phyloP scores from a whole-genome alignment of 2,329 filamentous ascomycete genomes.

The Colletotrichum magnum region DNA sequence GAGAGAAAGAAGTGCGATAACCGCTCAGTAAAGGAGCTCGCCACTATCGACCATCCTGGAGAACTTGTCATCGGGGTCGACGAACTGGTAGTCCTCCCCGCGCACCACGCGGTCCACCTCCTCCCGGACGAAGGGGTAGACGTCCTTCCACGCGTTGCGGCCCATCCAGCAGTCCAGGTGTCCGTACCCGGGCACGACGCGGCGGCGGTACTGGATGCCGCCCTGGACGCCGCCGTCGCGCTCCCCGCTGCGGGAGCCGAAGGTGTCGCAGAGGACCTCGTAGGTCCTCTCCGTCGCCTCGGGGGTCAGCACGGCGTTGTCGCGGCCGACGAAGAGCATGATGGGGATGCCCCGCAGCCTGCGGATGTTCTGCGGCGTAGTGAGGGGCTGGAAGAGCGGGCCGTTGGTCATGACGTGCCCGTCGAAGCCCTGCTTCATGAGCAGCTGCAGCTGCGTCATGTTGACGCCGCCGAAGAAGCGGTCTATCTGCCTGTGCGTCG shows the following conservation, averaged over 20 bases:
- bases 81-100: slow-evolving; percentile 57
- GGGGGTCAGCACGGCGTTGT: slow-evolving; percentile 70
- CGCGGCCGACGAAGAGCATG: slow-evolving; percentile 67
- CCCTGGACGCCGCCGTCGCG: slow-evolving; percentile 41
- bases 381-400: slow-evolving; percentile 62
- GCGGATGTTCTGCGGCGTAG: slow-evolving; percentile 63
- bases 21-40: slow-evolving; percentile 54
- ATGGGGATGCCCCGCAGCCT: slow-evolving; percentile 68
- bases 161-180: slow-evolving; percentile 76
- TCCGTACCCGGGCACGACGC: slow-evolving; percentile 70
- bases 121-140: slow-evolving; percentile 69
- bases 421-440: slow-evolving; percentile 68
- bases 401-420: slow-evolving; percentile 68
- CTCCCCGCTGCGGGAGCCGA: slow-evolving; percentile 55
- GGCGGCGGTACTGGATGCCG: slow-evolving; percentile 62
- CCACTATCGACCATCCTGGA: slow-evolving; percentile 57
- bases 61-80: slow-evolving; percentile 60
- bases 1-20: too few species aligned
- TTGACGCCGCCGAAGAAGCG: slow-evolving; percentile 74
- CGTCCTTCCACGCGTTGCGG: slow-evolving; percentile 69
- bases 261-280: slow-evolving; percentile 65
- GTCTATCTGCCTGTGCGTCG: slow-evolving; percentile 73
- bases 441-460: slow-evolving; percentile 69
- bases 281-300: slow-evolving; percentile 68
- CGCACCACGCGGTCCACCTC: slow-evolving; percentile 68